Evolutionary conservation across 768 basidiomycete species (phyloP).

Genomic region (Panaeolus papilionaceus): DNA sequence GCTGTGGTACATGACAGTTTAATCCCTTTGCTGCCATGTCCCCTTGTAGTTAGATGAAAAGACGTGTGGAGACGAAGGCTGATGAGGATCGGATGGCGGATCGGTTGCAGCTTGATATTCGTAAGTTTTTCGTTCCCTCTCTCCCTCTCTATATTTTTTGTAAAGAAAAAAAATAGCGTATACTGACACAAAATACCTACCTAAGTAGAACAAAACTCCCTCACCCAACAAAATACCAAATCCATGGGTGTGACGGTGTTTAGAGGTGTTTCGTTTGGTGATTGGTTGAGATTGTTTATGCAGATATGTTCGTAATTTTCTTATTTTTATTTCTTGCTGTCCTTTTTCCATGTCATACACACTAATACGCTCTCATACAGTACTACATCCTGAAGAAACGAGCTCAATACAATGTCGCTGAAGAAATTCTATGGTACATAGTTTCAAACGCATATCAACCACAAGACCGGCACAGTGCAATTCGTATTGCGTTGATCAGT

Average conservation of each 20-base stretch:
- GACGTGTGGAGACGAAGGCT: slow-evolving; percentile 51
- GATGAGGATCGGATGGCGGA: slow-evolving; percentile 78
- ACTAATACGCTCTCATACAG: not conserved
- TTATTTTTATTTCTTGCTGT: too few relatives aligned
- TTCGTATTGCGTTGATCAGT: too few relatives aligned
- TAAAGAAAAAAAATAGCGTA: not conserved
- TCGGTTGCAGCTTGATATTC: slow-evolving; percentile 77
- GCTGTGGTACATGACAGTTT: too few relatives aligned
- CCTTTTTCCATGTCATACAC: too few relatives aligned
- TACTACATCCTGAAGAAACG: too few relatives aligned
- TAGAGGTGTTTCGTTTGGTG: too few relatives aligned
- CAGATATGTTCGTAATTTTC: slow-evolving; percentile 30
- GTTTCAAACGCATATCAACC: too few relatives aligned
- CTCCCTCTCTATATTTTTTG: not conserved
- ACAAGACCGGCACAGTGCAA: too few relatives aligned
- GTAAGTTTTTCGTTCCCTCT: slow-evolving; percentile 43
- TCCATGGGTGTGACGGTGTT: slow-evolving; percentile 50
- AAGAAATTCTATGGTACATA: too few relatives aligned
- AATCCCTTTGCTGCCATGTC: slow-evolving; percentile 26
- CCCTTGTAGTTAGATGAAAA: slow-evolving; percentile 48
- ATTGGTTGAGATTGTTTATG: too few relatives aligned
- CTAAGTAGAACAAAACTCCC: slow-evolving; percentile 26
- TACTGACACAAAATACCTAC: not conserved
- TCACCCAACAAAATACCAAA: slow-evolving; percentile 44
- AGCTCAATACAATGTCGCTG: too few relatives aligned